These are phyloP conservation scores for Crucibulum laeve DNA, from an alignment of 768 basidiomycete species.

Conservation along the genomic window DNA sequence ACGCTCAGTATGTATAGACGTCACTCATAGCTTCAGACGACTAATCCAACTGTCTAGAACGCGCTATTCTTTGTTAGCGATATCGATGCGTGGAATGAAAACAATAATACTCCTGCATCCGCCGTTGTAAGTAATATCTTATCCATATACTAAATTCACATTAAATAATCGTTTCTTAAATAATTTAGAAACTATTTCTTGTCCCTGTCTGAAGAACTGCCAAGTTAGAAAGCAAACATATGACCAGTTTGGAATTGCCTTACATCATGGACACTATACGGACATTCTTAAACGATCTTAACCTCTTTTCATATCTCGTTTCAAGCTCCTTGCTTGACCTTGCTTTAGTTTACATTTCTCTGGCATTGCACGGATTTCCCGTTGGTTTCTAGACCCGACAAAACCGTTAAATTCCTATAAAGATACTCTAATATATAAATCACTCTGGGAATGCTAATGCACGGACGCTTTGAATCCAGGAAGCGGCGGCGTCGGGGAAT, in stretches of 20 bases:
- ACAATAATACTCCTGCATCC: conserved; percentile 22
- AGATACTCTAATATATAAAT: no score
- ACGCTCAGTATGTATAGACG: conserved; percentile 17
- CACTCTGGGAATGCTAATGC: conserved; percentile 28
- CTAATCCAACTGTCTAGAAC: conserved; percentile 18
- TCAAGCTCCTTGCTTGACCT: no score
- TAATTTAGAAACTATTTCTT: conserved; percentile 16
- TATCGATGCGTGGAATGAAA: conserved; percentile 31
- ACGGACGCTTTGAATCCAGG: conserved; percentile 30
- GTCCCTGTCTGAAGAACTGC: background rate
- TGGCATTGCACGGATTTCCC: no score
- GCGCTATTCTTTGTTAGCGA: conserved; percentile 40
- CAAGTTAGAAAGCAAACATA: background rate
- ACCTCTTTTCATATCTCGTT: no score
- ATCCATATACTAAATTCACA: background rate
- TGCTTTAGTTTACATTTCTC: no score
- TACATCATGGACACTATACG: no score
- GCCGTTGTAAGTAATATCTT: conserved; percentile 25
- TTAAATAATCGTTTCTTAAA: background rate
- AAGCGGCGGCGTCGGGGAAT: conserved; percentile 24
- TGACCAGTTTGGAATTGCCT: background rate
- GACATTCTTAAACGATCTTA: no score
- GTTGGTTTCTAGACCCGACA: no score
- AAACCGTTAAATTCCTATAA: no score
- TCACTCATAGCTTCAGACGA: background rate